These are phyloP conservation scores for Trametes pubescens DNA, from an alignment of 1,284 basidiomycete species.

Conservation along the genomic window DNA sequence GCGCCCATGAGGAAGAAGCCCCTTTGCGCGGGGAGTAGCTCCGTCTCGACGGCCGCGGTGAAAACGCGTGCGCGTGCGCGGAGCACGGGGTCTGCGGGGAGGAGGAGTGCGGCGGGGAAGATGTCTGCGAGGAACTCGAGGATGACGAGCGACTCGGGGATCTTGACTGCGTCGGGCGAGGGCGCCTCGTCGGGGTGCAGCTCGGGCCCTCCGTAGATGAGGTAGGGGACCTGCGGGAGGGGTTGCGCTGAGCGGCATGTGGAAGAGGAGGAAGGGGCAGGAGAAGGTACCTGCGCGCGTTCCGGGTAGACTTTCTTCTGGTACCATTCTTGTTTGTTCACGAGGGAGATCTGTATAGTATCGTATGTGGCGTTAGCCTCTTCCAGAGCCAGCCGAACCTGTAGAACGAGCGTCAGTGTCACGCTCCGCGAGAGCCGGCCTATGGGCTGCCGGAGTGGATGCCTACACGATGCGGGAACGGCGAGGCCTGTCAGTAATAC, in stretches of 20 bases:
- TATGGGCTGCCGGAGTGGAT: neutral
- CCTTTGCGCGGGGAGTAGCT: conserved; percentile 47
- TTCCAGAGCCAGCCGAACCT: conserved; percentile 53
- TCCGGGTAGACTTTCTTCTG: conserved; percentile 64
- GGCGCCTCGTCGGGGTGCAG: conserved; percentile 53
- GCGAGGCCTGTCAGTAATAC: neutral
- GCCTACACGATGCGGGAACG: conserved; percentile 10
- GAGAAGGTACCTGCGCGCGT: conserved; percentile 53
- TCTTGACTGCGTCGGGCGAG: conserved; percentile 44
- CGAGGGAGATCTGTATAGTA: conserved; percentile 62
- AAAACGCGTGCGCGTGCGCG: conserved; percentile 46
- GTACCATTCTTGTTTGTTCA: conserved; percentile 73
- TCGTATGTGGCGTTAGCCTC: conserved; percentile 59
- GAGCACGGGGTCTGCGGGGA: conserved; percentile 23
- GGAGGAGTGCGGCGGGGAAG: conserved; percentile 24
- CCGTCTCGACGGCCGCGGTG: conserved; percentile 61
- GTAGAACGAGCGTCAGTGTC: neutral
- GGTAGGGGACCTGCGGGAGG: conserved; percentile 49
- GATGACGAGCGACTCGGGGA: conserved; percentile 64
- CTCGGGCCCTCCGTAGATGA: conserved; percentile 63
- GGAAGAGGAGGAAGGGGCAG: neutral
- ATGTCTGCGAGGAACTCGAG: conserved; percentile 57
- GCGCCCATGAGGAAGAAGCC: conserved; percentile 46
- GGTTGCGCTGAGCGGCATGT: neutral
- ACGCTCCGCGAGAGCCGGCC: neutral